Base-by-base conservation (phyloP, 2,329 filamentous ascomycete genomes). In the Cladosporium sphaerospermum region DNA sequence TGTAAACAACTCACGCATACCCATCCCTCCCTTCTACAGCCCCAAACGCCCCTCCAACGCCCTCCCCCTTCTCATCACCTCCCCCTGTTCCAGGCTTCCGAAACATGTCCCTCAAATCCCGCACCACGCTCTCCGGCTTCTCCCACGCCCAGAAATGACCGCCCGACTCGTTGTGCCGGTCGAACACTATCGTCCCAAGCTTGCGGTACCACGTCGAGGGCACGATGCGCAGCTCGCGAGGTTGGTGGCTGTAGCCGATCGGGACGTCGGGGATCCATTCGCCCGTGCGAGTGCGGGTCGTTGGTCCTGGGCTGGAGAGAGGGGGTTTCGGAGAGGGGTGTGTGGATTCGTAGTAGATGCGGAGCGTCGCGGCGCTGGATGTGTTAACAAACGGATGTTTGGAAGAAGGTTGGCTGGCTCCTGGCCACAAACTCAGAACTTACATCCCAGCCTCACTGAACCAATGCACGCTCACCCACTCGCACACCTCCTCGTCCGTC, bases 331-430 rank as follows among this genome's bases (percentile, higher is more conserved):
- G 42, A 2, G 42, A 23, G 10, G 43, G 14, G 19, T 53, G 50
- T 4, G 50, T 53, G 43, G 50, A 45, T 41, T 53, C 50, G 34
- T 53, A 53, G 50, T 53, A 53, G 50, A 53, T 53, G 34, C 50
- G 50, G 36, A 53, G 50, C 16, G 42, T 33, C 4, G 50, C 50
- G 39, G 47, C 47, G 31, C 47, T 50, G 47, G 4, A 32, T 8
- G 8, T 33, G 16, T 11, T n/a, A 16, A 7, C 4, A 9, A 32
- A 36, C 34, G n/a, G 9, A 11, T 4, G n/a, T 9, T 36, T n/a
- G 9, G 4, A 49, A 19, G 5, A 34, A 19, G 10, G 28, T 42
- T 16, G 28, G 11, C 4, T 28, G 23, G 4, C 23, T 28, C 4
- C 23, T 5, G 23, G 23, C 7, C 23, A 34, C 11, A 41, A 41